Conservation (phyloP, 2,329 filamentous ascomycete genomes). For the Exophiala lecanii-corni region DNA sequence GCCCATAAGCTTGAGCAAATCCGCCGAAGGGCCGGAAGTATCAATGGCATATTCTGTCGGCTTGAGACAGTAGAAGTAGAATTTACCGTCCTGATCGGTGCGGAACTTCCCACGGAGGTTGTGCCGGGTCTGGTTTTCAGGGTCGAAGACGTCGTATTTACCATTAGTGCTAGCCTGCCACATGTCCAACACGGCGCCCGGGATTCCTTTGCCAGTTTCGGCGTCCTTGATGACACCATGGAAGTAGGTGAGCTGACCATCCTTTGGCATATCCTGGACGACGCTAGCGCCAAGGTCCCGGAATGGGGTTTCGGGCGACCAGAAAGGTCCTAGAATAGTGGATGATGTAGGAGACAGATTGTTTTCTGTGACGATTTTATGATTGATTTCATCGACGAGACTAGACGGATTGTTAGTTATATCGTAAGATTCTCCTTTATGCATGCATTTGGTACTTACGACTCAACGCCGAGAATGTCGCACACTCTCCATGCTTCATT, state of each 20-base stretch:
- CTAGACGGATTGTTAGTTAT: constrained; percentile 33
- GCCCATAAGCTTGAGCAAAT: constrained; percentile 51
- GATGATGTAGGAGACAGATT: constrained; percentile 65
- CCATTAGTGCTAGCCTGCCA: constrained; percentile 74
- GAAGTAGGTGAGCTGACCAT: constrained; percentile 61
- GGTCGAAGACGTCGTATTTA: constrained; percentile 73
- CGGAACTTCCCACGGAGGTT: constrained; percentile 74
- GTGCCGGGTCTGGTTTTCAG: constrained; percentile 64
- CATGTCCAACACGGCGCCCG: constrained; percentile 67
- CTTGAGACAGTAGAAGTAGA: constrained; percentile 69
- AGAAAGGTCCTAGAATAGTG: constrained; percentile 73
- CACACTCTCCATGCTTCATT: constrained; percentile 72
- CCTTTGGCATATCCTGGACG: constrained; percentile 55
- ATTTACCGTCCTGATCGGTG: constrained; percentile 64
- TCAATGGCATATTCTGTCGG: constrained; percentile 70
- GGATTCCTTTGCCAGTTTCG: constrained; percentile 62
- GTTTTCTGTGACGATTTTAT: constrained; percentile 59
- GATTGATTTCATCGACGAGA: constrained; percentile 76
- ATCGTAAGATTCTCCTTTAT: constrained; percentile 43
- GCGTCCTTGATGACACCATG: constrained; percentile 64
- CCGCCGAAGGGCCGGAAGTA: constrained; percentile 56
- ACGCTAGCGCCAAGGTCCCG: constrained; percentile 62
- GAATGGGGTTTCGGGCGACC: constrained; percentile 70
- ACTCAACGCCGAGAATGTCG: constrained; percentile 69
- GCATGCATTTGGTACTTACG: constrained; percentile 33